These are phyloP conservation scores for Atkinsonella hypoxylon DNA, from an alignment of 2,329 filamentous ascomycete species.

Conservation along the genomic window DNA sequence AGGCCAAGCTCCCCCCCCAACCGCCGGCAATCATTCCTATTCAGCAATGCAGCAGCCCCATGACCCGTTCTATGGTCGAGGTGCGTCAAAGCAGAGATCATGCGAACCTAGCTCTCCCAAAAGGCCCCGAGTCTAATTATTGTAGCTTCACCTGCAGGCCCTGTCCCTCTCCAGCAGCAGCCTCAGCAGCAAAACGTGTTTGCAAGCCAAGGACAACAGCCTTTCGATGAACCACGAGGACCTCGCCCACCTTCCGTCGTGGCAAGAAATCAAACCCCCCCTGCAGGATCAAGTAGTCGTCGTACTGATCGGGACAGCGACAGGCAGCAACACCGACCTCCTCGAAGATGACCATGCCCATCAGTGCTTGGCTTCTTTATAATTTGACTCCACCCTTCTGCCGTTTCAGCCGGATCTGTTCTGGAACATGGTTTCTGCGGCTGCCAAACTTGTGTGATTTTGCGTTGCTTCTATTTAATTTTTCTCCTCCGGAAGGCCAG, in stretches of 20 bases:
- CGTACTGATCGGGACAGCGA: constrained; percentile 31
- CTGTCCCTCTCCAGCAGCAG: constrained; percentile 18
- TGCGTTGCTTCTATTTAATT: constrained; percentile 14
- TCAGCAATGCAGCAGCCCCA: constrained; percentile 25
- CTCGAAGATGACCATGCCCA: constrained; percentile 19
- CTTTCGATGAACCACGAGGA: constrained; percentile 38
- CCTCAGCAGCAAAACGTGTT: constrained; percentile 24
- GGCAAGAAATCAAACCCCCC: constrained; percentile 27
- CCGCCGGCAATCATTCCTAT: constrained; percentile 18
- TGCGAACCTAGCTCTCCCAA: constrained; percentile 7
- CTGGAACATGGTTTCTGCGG: not conserved
- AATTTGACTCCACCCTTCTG: constrained; percentile 2
- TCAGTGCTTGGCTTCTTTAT: constrained; percentile 3
- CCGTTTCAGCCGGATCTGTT: not conserved
- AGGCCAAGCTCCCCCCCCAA: constrained; percentile 23
- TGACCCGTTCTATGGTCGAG: constrained; percentile 47
- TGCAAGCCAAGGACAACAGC: constrained; percentile 33
- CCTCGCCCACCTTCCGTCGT: constrained; percentile 25
- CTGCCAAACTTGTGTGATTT: constrained; percentile 11
- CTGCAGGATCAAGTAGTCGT: constrained; percentile 24
- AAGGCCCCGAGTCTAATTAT: constrained; percentile 26
- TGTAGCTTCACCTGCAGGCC: constrained; percentile 42
- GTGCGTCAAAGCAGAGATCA: constrained; percentile 34
- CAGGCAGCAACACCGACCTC: constrained; percentile 28
- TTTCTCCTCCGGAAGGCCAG: constrained; percentile 17